Conservation (phyloP, 2,329 filamentous ascomycete genomes). For the Nothophaeocryptopus gaeumannii region DNA sequence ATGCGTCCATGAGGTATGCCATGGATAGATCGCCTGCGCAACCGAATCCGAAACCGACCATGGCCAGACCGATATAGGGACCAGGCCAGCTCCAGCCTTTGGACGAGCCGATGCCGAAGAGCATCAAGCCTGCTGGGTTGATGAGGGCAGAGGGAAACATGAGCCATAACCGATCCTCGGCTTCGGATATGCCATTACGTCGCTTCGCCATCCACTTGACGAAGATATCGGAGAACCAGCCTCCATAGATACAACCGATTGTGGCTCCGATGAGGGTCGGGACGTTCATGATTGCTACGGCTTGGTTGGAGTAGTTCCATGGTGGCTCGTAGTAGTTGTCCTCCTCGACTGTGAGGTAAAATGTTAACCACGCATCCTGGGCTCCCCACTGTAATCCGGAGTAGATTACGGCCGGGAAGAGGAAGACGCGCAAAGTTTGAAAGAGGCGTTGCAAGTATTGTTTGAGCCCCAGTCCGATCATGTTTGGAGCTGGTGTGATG, state of each 20-base stretch:
- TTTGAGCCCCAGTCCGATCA: conserved; percentile 52
- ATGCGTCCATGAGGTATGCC: conserved; percentile 56
- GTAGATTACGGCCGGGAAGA: conserved; percentile 57
- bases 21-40: conserved; percentile 54
- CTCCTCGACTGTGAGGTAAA: conserved; percentile 58
- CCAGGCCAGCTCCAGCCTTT: conserved; percentile 52
- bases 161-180: conserved; percentile 54
- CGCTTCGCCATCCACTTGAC: conserved; percentile 55
- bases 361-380: conserved; percentile 60
- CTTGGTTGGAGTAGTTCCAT: conserved; percentile 55
- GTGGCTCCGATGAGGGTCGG: conserved; percentile 55
- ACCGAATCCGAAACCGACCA: conserved; percentile 60
- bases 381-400: conserved; percentile 59
- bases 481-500: conserved; percentile 56
- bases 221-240: conserved; percentile 57
- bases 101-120: conserved; percentile 54
- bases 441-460: conserved; percentile 55
- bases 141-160: conserved; percentile 51
- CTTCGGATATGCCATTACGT: conserved; percentile 55
- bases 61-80: conserved; percentile 55
- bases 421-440: conserved; percentile 57
- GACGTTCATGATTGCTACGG: conserved; percentile 58
- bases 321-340: conserved; percentile 55
- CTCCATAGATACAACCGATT: conserved; percentile 57
- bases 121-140: conserved; percentile 51